A percentile compares a stretch with the other conserved stretches of the same genome.
These are phyloP conservation scores for Sclerotinia subarctica DNA, from an alignment of 2,329 filamentous ascomycete species.

Conservation along the genomic window DNA sequence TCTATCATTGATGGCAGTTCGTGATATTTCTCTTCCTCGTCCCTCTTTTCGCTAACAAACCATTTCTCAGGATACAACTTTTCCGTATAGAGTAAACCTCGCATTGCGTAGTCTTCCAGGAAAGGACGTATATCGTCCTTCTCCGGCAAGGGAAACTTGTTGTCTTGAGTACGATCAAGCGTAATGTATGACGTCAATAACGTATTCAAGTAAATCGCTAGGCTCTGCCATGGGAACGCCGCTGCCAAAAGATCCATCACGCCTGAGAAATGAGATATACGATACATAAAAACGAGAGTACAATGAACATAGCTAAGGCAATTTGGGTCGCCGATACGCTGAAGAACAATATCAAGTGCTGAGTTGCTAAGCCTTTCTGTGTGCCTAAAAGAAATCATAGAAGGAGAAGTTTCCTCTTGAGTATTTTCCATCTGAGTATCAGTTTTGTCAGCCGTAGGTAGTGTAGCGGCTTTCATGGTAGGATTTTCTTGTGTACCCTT, in stretches of 20 bases:
- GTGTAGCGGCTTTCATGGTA: neutral
- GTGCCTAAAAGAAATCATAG: constrained; percentile 22
- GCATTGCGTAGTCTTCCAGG: constrained; percentile 26
- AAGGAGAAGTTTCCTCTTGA: neutral
- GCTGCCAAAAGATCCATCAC: constrained; percentile 24
- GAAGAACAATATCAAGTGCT: constrained; percentile 24
- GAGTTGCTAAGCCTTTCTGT: constrained; percentile 24
- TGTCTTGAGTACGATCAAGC: constrained; percentile 23
- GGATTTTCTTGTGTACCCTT: no score
- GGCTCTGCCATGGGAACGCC: constrained; percentile 27
- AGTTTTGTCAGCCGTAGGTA: neutral
- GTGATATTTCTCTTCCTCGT: no score
- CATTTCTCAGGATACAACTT: no score
- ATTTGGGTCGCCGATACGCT: constrained; percentile 29
- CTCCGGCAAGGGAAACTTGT: constrained; percentile 26
- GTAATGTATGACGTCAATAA: constrained; percentile 18
- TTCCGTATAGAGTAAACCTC: constrained; percentile 20
- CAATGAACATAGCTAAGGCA: constrained; percentile 28
- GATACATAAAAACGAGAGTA: constrained; percentile 28
- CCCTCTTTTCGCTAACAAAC: no score
- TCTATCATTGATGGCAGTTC: no score
- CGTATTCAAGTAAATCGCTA: constrained; percentile 26
- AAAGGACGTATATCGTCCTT: constrained; percentile 22
- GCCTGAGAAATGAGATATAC: constrained; percentile 21
- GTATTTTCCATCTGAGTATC: constrained; percentile 22